phyloP scores from a whole-genome alignment of 2,329 filamentous ascomycete species.

The Furcasterigmium sp. region DNA sequence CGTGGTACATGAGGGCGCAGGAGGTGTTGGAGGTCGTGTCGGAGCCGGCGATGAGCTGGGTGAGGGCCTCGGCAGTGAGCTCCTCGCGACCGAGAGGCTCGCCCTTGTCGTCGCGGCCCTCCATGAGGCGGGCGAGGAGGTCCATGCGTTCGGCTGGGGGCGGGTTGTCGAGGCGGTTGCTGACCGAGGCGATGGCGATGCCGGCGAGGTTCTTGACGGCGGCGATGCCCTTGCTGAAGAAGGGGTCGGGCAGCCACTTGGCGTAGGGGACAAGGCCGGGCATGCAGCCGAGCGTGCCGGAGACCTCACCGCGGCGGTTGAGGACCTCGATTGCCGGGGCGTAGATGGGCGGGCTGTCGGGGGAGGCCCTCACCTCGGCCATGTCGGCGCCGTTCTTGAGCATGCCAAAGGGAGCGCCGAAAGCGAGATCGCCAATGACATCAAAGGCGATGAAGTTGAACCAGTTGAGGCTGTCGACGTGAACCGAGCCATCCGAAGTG shows the following conservation, averaged over 20 bases:
- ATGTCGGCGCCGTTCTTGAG: constrained; percentile 61
- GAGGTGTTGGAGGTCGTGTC: constrained; percentile 77
- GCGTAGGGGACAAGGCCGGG: constrained; percentile 75
- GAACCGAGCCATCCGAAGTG: constrained; percentile 47
- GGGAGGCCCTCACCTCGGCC: constrained; percentile 63
- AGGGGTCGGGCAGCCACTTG: constrained; percentile 73
- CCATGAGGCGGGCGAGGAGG: constrained; percentile 76
- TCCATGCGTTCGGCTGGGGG: constrained; percentile 65
- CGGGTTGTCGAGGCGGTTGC: constrained; percentile 65
- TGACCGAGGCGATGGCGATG: constrained; percentile 81
- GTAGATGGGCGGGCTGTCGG: constrained; percentile 58
- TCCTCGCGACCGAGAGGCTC: constrained; percentile 71
- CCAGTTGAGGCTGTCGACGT: constrained; percentile 63
- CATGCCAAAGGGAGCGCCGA: constrained; percentile 21
- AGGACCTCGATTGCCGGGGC: constrained; percentile 81
- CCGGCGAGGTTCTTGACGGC: constrained; percentile 79
- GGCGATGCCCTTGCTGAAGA: constrained; percentile 69
- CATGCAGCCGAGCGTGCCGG: constrained; percentile 69
- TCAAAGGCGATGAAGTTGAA: constrained; percentile 23
- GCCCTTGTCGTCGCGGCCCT: constrained; percentile 77
- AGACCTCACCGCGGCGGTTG: constrained; percentile 84
- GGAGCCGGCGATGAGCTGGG: constrained; percentile 76
- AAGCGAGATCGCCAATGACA: constrained; percentile 22
- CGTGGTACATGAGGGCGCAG: constrained; percentile 79
- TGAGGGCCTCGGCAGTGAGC: constrained; percentile 82